A percentile compares a stretch with the other conserved stretches of the same genome.
phyloP scores from a whole-genome alignment of 495 filamentous ascomycete species.

The Astrothelium subdiscretum region DNA sequence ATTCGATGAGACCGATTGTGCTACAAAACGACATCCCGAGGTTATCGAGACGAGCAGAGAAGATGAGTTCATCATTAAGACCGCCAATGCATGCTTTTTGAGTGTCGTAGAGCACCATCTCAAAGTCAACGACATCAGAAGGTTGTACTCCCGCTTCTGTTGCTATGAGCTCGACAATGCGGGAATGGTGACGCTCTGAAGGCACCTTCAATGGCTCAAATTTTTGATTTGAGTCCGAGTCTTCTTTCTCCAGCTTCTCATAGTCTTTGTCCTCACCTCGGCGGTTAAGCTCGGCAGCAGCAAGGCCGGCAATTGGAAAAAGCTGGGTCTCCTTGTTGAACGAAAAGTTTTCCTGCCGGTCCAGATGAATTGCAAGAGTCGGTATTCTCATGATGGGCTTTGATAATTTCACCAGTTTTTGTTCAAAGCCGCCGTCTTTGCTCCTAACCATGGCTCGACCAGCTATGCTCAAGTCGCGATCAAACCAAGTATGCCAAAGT shows the following conservation, averaged over 20 bases:
- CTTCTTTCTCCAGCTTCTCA: conserved; percentile 36
- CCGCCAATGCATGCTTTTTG: conserved; percentile 83
- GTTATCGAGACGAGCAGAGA: conserved; percentile 86
- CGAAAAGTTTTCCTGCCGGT: conserved; percentile 68
- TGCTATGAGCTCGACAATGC: conserved; percentile 77
- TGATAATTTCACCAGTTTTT: conserved; percentile 83
- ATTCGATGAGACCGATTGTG: conserved; percentile 58
- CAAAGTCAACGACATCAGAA: conserved; percentile 77
- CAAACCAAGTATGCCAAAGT: conserved; percentile 78
- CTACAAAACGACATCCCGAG: conserved; percentile 89
- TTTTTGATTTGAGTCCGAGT: conserved; percentile 11
- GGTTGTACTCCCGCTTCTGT: conserved; percentile 56
- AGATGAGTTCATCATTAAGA: conserved; percentile 86
- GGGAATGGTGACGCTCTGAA: conserved; percentile 78
- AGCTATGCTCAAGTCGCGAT: conserved; percentile 84
- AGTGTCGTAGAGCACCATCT: conserved; percentile 90
- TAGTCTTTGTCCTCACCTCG: conserved; percentile 35
- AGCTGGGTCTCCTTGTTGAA: conserved; percentile 97
- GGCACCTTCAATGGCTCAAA: conserved; percentile 65
- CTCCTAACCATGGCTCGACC: conserved; percentile 75
- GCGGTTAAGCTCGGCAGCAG: conserved; percentile 76
- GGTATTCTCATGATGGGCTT: conserved; percentile 85
- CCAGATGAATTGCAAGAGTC: conserved; percentile 85
- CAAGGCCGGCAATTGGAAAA: conserved; percentile 83
- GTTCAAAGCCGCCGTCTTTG: conserved; percentile 59